Conservation (phyloP, 805 yeast species). For the Zygotorulaspora sp. region DNA sequence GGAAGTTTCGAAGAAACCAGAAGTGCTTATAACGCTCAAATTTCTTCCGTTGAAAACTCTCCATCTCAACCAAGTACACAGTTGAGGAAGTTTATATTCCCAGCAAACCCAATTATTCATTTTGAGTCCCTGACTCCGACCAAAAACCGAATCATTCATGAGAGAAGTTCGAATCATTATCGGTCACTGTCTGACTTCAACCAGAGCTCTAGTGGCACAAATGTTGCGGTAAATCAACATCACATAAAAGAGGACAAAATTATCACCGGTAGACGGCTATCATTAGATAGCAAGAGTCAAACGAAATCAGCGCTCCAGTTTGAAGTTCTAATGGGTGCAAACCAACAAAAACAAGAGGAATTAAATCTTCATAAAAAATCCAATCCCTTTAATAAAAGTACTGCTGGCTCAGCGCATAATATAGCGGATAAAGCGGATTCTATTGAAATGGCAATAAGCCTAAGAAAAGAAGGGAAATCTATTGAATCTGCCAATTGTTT, state of each 20-base stretch:
- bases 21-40: background rate
- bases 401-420: slow-evolving; percentile 8
- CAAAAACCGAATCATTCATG: background rate
- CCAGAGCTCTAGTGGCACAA: slow-evolving; percentile 1
- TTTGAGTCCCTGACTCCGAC: slow-evolving; percentile 12
- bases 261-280: slow-evolving; percentile 6
- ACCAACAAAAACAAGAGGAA: slow-evolving; percentile 5
- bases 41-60: slow-evolving; percentile 11
- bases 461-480: slow-evolving; percentile 54
- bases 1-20: slow-evolving; percentile 9
- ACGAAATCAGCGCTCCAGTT: slow-evolving; percentile 7
- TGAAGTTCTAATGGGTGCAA: slow-evolving; percentile 5
- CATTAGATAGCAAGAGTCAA: slow-evolving; percentile 12
- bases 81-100: slow-evolving; percentile 15
- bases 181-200: slow-evolving; percentile 19
- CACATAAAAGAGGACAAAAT: slow-evolving; percentile 1
- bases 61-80: slow-evolving; percentile 6
- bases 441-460: slow-evolving; percentile 38
- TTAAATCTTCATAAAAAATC: slow-evolving; percentile 3
- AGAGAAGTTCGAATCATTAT: slow-evolving; percentile 10
- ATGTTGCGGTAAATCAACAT: background rate
- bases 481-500: slow-evolving; percentile 67
- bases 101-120: slow-evolving; percentile 20
- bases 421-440: slow-evolving; percentile 2
- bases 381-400: background rate